Conservation (phyloP, 2,329 filamentous ascomycete genomes). For the Chrysoporthe cubensis region DNA sequence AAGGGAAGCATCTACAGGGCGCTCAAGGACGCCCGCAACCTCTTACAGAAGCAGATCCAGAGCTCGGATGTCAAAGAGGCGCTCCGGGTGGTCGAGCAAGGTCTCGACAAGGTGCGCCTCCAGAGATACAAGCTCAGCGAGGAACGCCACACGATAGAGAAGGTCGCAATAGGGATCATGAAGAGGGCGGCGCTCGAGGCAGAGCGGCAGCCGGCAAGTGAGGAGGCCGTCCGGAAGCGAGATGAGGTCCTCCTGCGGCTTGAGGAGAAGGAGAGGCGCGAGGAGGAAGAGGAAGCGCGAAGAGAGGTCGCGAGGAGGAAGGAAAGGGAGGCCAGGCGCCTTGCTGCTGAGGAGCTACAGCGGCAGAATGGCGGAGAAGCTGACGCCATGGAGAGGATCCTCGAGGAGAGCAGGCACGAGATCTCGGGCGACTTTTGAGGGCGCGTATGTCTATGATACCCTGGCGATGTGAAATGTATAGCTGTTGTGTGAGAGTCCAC, state of each 20-base stretch:
- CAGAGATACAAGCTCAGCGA: slow-evolving; percentile 30
- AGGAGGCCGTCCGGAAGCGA: slow-evolving; percentile 11
- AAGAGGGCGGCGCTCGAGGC: slow-evolving; percentile 37
- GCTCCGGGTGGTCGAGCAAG: slow-evolving; percentile 33
- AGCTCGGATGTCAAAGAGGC: slow-evolving; percentile 23
- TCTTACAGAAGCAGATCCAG: slow-evolving; percentile 23
- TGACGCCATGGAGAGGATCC: slow-evolving; percentile 24
- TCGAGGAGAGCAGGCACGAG: slow-evolving; percentile 18
- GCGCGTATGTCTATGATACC: not conserved
- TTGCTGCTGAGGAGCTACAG: slow-evolving; percentile 14
- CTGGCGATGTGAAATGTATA: not conserved
- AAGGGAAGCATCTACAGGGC: slow-evolving; percentile 29
- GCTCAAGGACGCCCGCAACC: slow-evolving; percentile 32
- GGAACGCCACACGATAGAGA: slow-evolving; percentile 32
- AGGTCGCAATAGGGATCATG: slow-evolving; percentile 37
- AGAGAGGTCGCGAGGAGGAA: slow-evolving; percentile 4
- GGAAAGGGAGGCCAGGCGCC: slow-evolving; percentile 20
- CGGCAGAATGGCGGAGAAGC: slow-evolving; percentile 17
- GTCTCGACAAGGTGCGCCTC: slow-evolving; percentile 29
- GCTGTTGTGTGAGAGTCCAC: too few species aligned
- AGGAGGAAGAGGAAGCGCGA: slow-evolving; percentile 12
- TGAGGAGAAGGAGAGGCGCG: slow-evolving; percentile 12
- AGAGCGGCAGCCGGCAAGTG: slow-evolving; percentile 18
- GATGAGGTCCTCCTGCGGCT: slow-evolving; percentile 19
- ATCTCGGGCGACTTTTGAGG: slow-evolving; percentile 17